Evolutionary conservation across 2,329 filamentous ascomycete genomes (phyloP).

Genomic region (Whalleya microplaca): DNA sequence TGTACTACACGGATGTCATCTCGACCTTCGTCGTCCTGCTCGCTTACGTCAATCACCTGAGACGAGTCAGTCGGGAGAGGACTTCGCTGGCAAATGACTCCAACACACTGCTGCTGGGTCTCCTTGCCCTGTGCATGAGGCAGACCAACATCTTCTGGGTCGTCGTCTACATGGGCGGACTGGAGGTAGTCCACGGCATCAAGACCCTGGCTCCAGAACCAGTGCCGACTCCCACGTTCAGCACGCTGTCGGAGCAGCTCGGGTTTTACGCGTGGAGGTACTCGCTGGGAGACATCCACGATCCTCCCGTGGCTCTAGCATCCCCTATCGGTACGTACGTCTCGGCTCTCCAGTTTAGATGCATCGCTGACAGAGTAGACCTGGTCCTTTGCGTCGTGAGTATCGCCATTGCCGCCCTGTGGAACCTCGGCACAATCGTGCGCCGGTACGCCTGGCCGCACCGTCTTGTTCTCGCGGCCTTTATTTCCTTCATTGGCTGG

Average conservation of each 20-base stretch:
- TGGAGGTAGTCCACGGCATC: slow-evolving; percentile 57
- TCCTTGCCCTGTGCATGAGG: slow-evolving; percentile 73
- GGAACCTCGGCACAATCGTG: slow-evolving; percentile 51
- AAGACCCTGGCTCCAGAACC: slow-evolving; percentile 46
- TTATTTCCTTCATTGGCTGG: slow-evolving; percentile 77
- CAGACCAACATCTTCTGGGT: slow-evolving; percentile 99
- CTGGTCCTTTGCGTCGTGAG: slow-evolving; percentile 64
- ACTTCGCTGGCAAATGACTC: slow-evolving; percentile 47
- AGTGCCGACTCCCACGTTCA: slow-evolving; percentile 36
- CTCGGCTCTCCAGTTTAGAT: not conserved
- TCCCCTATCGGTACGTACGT: slow-evolving; percentile 58
- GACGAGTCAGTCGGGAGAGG: slow-evolving; percentile 42
- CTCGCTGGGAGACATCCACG: slow-evolving; percentile 58
- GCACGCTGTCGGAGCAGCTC: slow-evolving; percentile 40
- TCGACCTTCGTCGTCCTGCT: slow-evolving; percentile 77
- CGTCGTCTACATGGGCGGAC: slow-evolving; percentile 72
- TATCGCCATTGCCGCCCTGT: slow-evolving; percentile 60
- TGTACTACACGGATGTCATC: slow-evolving; percentile 93
- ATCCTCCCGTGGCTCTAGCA: slow-evolving; percentile 51
- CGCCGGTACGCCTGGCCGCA: slow-evolving; percentile 58
- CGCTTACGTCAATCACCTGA: slow-evolving; percentile 64
- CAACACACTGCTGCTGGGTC: slow-evolving; percentile 57
- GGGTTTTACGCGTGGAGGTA: slow-evolving; percentile 48
- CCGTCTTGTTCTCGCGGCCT: slow-evolving; percentile 66
- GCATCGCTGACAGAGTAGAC: slow-evolving; percentile 43